Evolutionary conservation across 2,329 filamentous ascomycete genomes (phyloP), one percentile per base, ranked within the genome.

Genomic region (Aspergillus sp.): DNA sequence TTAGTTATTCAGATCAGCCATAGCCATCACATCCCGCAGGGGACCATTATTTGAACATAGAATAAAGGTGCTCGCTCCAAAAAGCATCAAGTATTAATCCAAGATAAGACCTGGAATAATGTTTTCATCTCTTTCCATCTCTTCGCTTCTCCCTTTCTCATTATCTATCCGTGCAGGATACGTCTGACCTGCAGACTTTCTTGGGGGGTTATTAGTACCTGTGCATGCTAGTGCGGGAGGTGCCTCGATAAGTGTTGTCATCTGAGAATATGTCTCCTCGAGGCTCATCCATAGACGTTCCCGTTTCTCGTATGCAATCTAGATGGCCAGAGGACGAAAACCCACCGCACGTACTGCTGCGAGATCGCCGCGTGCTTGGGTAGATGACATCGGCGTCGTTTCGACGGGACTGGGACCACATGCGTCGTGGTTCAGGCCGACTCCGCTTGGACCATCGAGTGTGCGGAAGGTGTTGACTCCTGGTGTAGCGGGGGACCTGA

Each of bases 361-460:
- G 71, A 6, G 73, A 61, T 2, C 73, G 69, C 6, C 74, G 69
- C 5, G 69, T 71, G 55, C 71, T 75, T 2, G 71, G 68, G 55
- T 75, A 76, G n/a, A 72, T 62, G 20, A 75, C 52, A 9, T 74
- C 70, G 12, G 71, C 65, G 22, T 75, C 73, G n/a, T 69, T 70
- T 49, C 72, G 65, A 31, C 70, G 73, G 2, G 66, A 59, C 12
- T 66, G 61, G 0, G 67, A 66, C 0, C 66, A 66, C 16, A 69
- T 58, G 6, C 62, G 64, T 6, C 63, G 68, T 56, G 65, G 60
- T 24, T 69, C 60, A 47, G 67, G 65, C 31, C 61, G 64, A 6
- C 57, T 63, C 12, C 66, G 68, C 22, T 61, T 68, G n/a, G 59
- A 55, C 63, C 67, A 61, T n/a, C 64, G 65, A 14, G 63, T 60